A percentile compares a stretch with the other conserved stretches of the same genome.
phyloP scores from a whole-genome alignment of 2,329 filamentous ascomycete genomes.

The Pleurostoma richardsiae region DNA sequence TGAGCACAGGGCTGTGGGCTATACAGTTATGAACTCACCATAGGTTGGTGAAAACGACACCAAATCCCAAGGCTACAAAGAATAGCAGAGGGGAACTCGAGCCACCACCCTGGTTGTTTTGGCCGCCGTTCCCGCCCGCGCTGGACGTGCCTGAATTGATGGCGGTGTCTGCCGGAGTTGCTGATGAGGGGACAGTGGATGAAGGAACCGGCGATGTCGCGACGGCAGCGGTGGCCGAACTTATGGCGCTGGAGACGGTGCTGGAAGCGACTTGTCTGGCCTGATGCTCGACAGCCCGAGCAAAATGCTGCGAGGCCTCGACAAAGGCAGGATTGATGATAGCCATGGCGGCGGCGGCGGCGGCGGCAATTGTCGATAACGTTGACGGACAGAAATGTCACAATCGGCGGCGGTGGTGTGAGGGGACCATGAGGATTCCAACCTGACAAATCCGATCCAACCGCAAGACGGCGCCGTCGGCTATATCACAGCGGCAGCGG shows the following conservation, averaged over 20 bases:
- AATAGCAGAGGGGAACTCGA: slow-evolving; percentile 72
- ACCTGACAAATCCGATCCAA: not conserved
- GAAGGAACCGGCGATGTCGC: not conserved
- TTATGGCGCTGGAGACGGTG: not conserved
- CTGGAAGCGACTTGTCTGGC: slow-evolving; percentile 2
- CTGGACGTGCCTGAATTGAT: not conserved
- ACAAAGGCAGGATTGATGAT: slow-evolving; percentile 5
- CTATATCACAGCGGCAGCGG: not conserved
- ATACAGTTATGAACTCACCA: slow-evolving; percentile 60
- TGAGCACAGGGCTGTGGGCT: too few species aligned
- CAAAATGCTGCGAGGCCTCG: slow-evolving; percentile 6
- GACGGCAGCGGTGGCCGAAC: not conserved
- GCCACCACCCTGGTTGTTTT: slow-evolving; percentile 24
- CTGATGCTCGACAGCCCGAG: slow-evolving; percentile 8
- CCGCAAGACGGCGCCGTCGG: not conserved
- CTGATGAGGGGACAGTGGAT: not conserved
- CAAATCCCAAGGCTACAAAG: slow-evolving; percentile 93
- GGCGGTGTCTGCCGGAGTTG: not conserved
- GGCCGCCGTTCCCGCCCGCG: slow-evolving; percentile 12
- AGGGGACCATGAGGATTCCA: not conserved
- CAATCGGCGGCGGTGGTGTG: slow-evolving; percentile 1
- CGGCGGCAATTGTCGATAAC: not conserved
- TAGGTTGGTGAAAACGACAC: slow-evolving; percentile 96
- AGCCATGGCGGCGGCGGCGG: slow-evolving; percentile 2
- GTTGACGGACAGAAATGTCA: not conserved